Conservation (phyloP, 2,329 filamentous ascomycete species). For the Microdochium bolleyi region DNA sequence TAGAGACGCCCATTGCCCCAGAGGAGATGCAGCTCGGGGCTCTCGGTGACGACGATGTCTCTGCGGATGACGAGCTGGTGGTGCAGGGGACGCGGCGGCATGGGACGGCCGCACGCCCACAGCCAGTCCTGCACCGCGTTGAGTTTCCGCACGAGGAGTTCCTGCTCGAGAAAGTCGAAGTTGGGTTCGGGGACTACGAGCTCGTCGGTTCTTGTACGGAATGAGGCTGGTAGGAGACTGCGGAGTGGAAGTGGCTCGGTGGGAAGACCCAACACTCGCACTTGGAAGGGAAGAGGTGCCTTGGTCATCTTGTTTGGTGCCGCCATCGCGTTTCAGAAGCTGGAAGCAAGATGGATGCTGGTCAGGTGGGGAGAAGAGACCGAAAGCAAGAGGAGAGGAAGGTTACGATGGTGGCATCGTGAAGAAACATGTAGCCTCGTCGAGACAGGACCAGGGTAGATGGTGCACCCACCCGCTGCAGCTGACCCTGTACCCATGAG, state of each 20-base stretch:
- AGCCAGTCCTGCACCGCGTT: slow-evolving; percentile 19
- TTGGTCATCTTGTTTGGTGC: background rate
- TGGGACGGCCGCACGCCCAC: slow-evolving; percentile 21
- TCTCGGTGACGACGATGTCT: slow-evolving; percentile 26
- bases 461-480: no score
- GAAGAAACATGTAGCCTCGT: no score
- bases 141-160: slow-evolving; percentile 21
- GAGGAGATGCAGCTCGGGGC: slow-evolving; percentile 28
- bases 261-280: background rate
- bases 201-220: slow-evolving; percentile 18
- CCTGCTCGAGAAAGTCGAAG: slow-evolving; percentile 2
- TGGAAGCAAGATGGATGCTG: no score
- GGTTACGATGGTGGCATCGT: no score
- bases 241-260: background rate
- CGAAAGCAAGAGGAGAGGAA: no score
- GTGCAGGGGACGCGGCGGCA: slow-evolving; percentile 29
- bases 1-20: slow-evolving; percentile 28
- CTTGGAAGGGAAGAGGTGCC: background rate
- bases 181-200: slow-evolving; percentile 10
- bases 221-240: slow-evolving; percentile 17
- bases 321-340: background rate
- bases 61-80: slow-evolving; percentile 23
- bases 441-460: no score
- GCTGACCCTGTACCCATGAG: no score
- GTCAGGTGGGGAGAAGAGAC: no score